phyloP scores from a whole-genome alignment of 306 rosid species.

The Pueraria montana region DNA sequence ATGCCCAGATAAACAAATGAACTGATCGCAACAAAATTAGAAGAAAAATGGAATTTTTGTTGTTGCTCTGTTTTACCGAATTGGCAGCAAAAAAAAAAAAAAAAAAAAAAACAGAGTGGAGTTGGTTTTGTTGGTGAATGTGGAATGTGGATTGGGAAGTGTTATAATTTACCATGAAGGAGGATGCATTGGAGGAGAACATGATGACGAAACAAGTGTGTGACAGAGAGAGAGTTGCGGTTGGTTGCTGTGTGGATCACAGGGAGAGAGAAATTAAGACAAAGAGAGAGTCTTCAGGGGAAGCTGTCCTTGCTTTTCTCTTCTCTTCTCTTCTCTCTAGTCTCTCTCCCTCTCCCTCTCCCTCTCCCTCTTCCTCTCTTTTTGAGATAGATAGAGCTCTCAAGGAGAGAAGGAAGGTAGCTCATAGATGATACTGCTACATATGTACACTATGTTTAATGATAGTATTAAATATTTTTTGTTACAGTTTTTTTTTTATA shows the following conservation, averaged over 20 bases:
- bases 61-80: not conserved
- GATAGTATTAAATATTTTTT: no score
- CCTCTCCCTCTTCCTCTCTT: slow-evolving; percentile 17
- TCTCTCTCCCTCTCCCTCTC: no score
- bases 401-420: not conserved
- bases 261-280: not conserved
- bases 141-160: slow-evolving; percentile 29
- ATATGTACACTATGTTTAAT: not conserved
- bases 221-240: slow-evolving; percentile 54
- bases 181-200: slow-evolving; percentile 59
- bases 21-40: not conserved
- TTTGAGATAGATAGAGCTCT: no score
- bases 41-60: not conserved
- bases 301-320: slow-evolving; percentile 1
- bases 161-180: slow-evolving; percentile 39
- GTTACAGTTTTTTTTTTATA: not conserved
- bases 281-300: slow-evolving; percentile 13
- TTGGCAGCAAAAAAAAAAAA: not conserved
- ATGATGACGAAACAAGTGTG: slow-evolving; percentile 55
- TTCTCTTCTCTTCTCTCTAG: no score
- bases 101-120: not conserved
- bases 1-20: slow-evolving; percentile 13
- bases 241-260: not conserved
- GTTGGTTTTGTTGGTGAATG: slow-evolving; percentile 5
- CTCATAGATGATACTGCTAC: not conserved